These are phyloP conservation scores for Nephelium lappaceum DNA, from an alignment of 345 rosid species.

Conservation along the genomic window DNA sequence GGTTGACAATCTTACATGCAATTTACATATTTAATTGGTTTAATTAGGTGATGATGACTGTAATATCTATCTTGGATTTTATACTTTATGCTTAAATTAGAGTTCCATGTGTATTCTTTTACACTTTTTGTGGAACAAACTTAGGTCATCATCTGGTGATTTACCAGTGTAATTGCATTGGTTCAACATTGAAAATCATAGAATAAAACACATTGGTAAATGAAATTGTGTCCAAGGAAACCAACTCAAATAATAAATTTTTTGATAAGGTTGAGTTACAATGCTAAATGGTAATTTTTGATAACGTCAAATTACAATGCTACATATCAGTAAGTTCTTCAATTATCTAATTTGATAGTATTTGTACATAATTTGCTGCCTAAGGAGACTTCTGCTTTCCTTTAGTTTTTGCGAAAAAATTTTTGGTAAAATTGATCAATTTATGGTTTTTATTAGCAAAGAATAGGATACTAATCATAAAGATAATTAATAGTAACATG, in stretches of 20 bases:
- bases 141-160: slow-evolving; percentile 5
- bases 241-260: neutral
- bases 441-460: neutral
- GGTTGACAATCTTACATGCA: slow-evolving; percentile 10
- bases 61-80: neutral
- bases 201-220: neutral
- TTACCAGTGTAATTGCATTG: neutral
- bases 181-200: neutral
- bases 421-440: neutral
- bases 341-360: slow-evolving; percentile 8
- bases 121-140: slow-evolving; percentile 11
- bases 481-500: neutral
- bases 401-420: neutral
- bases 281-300: slow-evolving; percentile 8
- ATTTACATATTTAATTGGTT: neutral
- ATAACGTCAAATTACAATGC: neutral
- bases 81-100: neutral
- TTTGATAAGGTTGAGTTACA: neutral
- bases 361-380: neutral
- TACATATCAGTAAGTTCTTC: neutral
- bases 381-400: neutral
- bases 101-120: slow-evolving; percentile 10
- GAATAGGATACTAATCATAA: neutral
- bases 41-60: neutral
- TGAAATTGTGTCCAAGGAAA: neutral